Conservation (phyloP, 495 filamentous ascomycete genomes). For the Lophiostoma macrostomum region DNA sequence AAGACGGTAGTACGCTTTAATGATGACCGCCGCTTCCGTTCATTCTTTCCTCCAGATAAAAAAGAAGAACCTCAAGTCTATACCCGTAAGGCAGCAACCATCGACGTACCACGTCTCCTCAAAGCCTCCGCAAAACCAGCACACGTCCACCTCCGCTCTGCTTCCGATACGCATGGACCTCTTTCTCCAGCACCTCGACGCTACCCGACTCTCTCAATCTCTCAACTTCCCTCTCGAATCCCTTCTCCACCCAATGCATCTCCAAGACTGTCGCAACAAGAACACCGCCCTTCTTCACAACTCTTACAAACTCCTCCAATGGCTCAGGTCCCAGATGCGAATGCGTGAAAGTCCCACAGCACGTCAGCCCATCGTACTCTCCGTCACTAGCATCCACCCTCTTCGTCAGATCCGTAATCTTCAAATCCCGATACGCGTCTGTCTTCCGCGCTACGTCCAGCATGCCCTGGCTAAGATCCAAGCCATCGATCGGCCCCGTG, state of each 20-base stretch:
- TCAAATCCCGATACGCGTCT: conserved; percentile 44
- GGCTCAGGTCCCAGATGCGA: conserved; percentile 49
- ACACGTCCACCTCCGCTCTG: conserved; percentile 20
- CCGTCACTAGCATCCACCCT: conserved; percentile 35
- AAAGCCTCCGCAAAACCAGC: conserved; percentile 22
- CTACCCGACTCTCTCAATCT: conserved; percentile 36
- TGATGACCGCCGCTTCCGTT: no score
- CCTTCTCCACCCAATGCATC: conserved; percentile 42
- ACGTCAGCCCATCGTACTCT: conserved; percentile 48
- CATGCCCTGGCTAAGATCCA: conserved; percentile 47
- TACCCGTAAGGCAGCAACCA: no score
- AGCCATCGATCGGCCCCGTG: conserved; percentile 41
- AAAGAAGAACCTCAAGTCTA: no score
- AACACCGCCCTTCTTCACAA: conserved; percentile 42
- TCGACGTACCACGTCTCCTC: no score
- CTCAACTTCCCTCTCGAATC: conserved; percentile 43
- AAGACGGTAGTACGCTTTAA: no score
- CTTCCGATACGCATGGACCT: conserved; percentile 44
- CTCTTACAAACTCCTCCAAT: conserved; percentile 44
- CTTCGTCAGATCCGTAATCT: conserved; percentile 41
- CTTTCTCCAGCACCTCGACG: conserved; percentile 36
- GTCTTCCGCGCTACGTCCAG: conserved; percentile 44
- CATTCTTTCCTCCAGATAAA: no score
- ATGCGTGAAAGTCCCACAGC: conserved; percentile 48
- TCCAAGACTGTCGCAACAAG: conserved; percentile 47